phyloP scores from a whole-genome alignment of 371 early-diverging fungal genomes.

The Lichtheimia corymbifera region DNA sequence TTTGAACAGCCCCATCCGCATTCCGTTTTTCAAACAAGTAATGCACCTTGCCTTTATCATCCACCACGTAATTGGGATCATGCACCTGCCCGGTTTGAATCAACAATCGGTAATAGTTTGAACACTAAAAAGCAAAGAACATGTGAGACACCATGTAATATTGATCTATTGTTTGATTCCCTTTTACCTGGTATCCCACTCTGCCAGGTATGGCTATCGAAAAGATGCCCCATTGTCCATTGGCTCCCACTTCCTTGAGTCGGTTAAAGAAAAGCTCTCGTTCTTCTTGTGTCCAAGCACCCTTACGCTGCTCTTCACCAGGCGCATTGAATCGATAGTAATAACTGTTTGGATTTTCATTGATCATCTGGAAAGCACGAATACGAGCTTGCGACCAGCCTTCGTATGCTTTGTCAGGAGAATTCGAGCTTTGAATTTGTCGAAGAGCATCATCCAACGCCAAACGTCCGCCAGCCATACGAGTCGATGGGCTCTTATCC shows the following conservation, averaged over 20 bases:
- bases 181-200: conserved; percentile 86
- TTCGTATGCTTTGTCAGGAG: conserved; percentile 74
- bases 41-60: conserved; percentile 83
- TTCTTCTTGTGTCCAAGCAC: conserved; percentile 84
- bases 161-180: too few relatives aligned
- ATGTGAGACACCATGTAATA: too few relatives aligned
- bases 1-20: conserved; percentile 71
- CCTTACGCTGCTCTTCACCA: conserved; percentile 88
- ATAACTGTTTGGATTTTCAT: conserved; percentile 90
- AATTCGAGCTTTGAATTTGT: conserved; percentile 62
- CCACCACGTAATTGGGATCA: conserved; percentile 87
- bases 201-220: conserved; percentile 92
- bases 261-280: conserved; percentile 77
- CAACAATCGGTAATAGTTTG: conserved; percentile 87
- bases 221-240: conserved; percentile 94
- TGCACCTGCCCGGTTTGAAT: conserved; percentile 78
- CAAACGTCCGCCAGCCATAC: conserved; percentile 58
- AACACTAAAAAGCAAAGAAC: conserved; percentile 60
- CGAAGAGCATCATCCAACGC: conserved; percentile 85
- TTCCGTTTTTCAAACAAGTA: conserved; percentile 83
- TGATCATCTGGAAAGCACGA: conserved; percentile 84
- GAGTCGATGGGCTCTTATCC: conserved; percentile 54
- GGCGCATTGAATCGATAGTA: conserved; percentile 97
- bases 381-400: conserved; percentile 90
- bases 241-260: conserved; percentile 81